Evolutionary conservation across 2,329 filamentous ascomycete genomes (phyloP), one percentile per base, ranked within the genome.

Genomic region (Fusarium zealandicum): DNA sequence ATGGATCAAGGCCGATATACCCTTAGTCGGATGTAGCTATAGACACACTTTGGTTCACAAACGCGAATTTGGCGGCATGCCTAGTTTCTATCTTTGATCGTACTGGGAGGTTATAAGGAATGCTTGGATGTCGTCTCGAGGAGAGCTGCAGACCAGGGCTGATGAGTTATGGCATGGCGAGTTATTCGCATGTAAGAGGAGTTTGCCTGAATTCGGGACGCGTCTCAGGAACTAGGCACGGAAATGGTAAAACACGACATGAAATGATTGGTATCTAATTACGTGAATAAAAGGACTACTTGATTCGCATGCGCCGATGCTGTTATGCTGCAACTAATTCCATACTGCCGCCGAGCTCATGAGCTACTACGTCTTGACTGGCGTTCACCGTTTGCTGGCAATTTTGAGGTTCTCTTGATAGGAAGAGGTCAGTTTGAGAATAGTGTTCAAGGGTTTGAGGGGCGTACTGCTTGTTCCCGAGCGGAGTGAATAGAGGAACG

Each of bases 401-500:
- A 18, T 43, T 17, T 58, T 28, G 60, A 58, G 5, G 54, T 42
- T 35, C 31, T 57, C 60, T 62, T 18, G 14, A 32, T 7, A 17
- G 10, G 1, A 5, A 22, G 9, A n/a, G 42, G 17, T 64, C 13
- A 63, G 46, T 17, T n/a, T n/a, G 11, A 9, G 12, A 22, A 5
- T 37, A 5, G 30, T 22, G 39, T 22, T 50, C 20, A 25, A 36
- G 16, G 30, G 28, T 31, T 13, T 31, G 20, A 36, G 17, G 11
- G 22, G 18, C 64, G 9, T 49, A 67, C 64, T 50, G 64, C 64
- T 55, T 67, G 58, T 59, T 76, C 69, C 46, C 73, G 68, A 13
- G 76, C 75, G 7, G 70, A 67, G 49, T 70, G 70, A 35, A 78
- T 78, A 2, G 75, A 77, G 8, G 75, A 76, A 17, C 73, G 70